Evolutionary conservation across 2,329 filamentous ascomycete species (phyloP), one percentile per base, ranked within the genome.

Genomic region (Lachnellula subtilissima): DNA sequence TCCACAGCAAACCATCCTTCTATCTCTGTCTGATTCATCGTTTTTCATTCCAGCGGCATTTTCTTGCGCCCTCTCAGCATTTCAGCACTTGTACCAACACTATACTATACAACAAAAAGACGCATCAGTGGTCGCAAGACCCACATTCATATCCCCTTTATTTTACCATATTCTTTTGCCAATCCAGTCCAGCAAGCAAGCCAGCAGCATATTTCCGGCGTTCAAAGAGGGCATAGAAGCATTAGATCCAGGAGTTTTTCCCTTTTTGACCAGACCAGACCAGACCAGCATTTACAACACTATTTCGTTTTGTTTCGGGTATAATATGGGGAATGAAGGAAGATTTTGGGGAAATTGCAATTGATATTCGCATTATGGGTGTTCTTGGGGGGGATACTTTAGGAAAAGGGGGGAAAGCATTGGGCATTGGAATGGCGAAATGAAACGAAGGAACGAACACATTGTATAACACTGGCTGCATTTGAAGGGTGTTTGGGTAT

Each of bases 191-290:
- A 32, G 28, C 28, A 7, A 32, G 9, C 9, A 7, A 32, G 28
- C 28, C 8, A 32, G 28, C 28, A 25, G 51, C 50, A 54, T 51
- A 51, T 54, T 43, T 19, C 17, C 58, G 59, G 57, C 59, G 59
- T 61, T 61, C 48, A 46, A 57, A 61, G 57, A 61, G 59, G 59
- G 57, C 2, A 57, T 40, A 28, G 55, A 39, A 50, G 59, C 59
- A 61, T 60, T 49, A 48, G 45, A 48, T 39, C 19, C 43, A 35
- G 53, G 37, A n/a, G 32, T 51, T 45, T 46, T 56, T 32, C 48
- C 32, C 19, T 19, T 25, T 47, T 52, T 15, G 23, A 25, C 17
- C 25, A 48, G 22, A 22, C 22, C 22, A 22, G 22, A 22, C 22
- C 25, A 7, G 28, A 32, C 28, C 2, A 11, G 28, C 28, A 32